A percentile compares a stretch with the other conserved stretches of the same genome.
These are phyloP conservation scores for Sporothrix protearum DNA, from an alignment of 2,329 filamentous ascomycete species.

Conservation along the genomic window DNA sequence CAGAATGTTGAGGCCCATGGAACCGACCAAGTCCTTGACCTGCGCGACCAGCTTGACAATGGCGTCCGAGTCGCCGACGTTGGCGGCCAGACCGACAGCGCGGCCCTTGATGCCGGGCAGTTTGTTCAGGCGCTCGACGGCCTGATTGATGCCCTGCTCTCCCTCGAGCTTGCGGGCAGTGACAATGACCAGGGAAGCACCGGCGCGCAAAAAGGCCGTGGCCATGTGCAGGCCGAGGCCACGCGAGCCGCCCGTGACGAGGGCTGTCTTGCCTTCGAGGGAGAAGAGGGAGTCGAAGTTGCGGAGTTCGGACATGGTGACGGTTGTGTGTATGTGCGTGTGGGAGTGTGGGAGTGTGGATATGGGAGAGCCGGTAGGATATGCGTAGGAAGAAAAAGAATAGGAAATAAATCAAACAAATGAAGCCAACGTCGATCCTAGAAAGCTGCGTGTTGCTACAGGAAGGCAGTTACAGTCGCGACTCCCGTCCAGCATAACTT, in stretches of 20 bases:
- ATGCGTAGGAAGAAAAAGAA: not conserved
- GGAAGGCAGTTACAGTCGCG: not conserved
- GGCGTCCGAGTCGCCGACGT: slow-evolving; percentile 58
- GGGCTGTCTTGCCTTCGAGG: slow-evolving; percentile 31
- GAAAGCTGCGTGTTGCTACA: not conserved
- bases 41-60: slow-evolving; percentile 57
- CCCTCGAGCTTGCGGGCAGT: slow-evolving; percentile 67
- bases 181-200: slow-evolving; percentile 67
- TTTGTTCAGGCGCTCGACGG: slow-evolving; percentile 62
- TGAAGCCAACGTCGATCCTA: not conserved
- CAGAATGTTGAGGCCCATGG: slow-evolving; percentile 59
- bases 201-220: slow-evolving; percentile 65
- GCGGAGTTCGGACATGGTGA: slow-evolving; percentile 33
- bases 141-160: slow-evolving; percentile 60
- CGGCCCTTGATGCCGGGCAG: slow-evolving; percentile 55
- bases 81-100: slow-evolving; percentile 63
- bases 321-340: not conserved
- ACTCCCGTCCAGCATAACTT: not conserved
- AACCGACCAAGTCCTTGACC: slow-evolving; percentile 55
- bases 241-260: slow-evolving; percentile 43
- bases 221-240: slow-evolving; percentile 62
- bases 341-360: not conserved
- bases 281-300: slow-evolving; percentile 34
- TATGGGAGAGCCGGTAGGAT: too few relatives aligned
- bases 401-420: not conserved